Evolutionary conservation across 2,329 filamentous ascomycete genomes (phyloP).

Genomic region (Aspergillus sergii): DNA sequence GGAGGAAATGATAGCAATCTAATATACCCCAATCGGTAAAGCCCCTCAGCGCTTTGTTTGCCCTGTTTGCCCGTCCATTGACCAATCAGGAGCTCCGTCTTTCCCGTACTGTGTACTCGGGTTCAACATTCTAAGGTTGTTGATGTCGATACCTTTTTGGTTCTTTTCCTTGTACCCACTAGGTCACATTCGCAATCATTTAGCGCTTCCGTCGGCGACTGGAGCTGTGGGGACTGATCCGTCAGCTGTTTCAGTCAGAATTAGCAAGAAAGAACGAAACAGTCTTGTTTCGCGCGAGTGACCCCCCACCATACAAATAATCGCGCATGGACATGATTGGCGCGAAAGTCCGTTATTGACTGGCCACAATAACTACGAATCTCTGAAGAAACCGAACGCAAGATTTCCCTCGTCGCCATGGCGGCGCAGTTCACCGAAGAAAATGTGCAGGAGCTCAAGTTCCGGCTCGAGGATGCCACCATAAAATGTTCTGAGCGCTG

Average conservation of each 20-base stretch:
- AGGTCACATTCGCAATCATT: neutral
- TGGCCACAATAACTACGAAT: neutral
- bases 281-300: neutral
- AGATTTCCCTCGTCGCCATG: conserved; percentile 28
- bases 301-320: neutral
- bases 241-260: neutral
- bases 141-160: conserved; percentile 11
- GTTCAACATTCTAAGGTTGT: neutral
- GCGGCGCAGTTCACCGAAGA: conserved; percentile 39
- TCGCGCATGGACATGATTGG: neutral
- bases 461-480: conserved; percentile 79
- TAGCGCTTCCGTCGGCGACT: neutral
- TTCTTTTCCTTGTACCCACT: neutral
- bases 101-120: neutral
- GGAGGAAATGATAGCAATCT: neutral
- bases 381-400: neutral
- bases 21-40: conserved; percentile 20
- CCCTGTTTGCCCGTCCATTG: conserved; percentile 25
- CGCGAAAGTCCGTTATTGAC: neutral
- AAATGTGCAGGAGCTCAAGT: conserved; percentile 62
- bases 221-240: neutral
- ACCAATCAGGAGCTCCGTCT: conserved; percentile 20
- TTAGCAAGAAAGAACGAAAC: neutral
- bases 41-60: conserved; percentile 28
- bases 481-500: conserved; percentile 92